phyloP scores from a whole-genome alignment of 768 basidiomycete species.

The Russula earlei region DNA sequence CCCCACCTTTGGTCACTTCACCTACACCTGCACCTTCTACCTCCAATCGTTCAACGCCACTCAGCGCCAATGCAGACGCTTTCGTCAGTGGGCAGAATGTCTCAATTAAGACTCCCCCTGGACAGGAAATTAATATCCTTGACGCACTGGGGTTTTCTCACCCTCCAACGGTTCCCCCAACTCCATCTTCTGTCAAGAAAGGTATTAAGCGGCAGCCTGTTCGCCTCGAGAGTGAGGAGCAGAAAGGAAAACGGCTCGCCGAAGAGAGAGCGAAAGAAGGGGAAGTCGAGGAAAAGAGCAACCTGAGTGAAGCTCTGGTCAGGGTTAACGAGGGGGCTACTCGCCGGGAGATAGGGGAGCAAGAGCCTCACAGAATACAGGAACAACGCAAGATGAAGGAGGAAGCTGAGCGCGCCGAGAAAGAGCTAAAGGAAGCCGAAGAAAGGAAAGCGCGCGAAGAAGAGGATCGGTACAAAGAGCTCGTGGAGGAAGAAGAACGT shows the following conservation, averaged over 20 bases:
- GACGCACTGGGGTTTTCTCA: slow-evolving; percentile 43
- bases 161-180: slow-evolving; percentile 32
- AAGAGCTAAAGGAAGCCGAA: too few relatives aligned
- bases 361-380: slow-evolving; percentile 26
- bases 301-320: too few relatives aligned
- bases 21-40: slow-evolving; percentile 60
- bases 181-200: slow-evolving; percentile 19
- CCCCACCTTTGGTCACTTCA: too few relatives aligned
- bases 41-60: slow-evolving; percentile 28
- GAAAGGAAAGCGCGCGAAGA: too few relatives aligned
- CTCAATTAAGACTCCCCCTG: slow-evolving; percentile 29
- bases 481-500: too few relatives aligned
- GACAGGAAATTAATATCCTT: slow-evolving; percentile 48
- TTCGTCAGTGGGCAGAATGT: slow-evolving; percentile 52
- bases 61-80: slow-evolving; percentile 54
- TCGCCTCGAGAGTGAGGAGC: slow-evolving; percentile 57
- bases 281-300: too few relatives aligned
- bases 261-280: slow-evolving; percentile 41
- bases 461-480: too few relatives aligned
- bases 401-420: slow-evolving; percentile 37
- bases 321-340: slow-evolving; percentile 25
- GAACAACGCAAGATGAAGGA: slow-evolving; percentile 33
- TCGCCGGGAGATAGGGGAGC: slow-evolving; percentile 25
- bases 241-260: slow-evolving; percentile 40
- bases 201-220: slow-evolving; percentile 29